phyloP scores from a whole-genome alignment of 108 stramenopile species.

The Cyclotella kingstonii region DNA sequence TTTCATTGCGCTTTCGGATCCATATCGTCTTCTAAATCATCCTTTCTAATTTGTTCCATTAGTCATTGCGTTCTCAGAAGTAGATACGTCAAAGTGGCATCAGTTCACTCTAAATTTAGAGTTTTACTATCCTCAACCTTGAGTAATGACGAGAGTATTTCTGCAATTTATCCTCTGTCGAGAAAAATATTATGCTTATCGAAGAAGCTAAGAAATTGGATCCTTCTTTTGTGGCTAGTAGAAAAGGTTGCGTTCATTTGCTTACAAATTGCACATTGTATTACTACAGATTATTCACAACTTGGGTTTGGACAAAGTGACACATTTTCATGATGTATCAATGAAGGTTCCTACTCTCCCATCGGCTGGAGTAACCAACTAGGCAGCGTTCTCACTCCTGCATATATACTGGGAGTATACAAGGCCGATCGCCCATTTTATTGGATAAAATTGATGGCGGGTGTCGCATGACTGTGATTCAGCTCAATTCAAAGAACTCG shows the following conservation, averaged over 20 bases:
- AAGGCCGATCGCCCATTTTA: conserved; percentile 73
- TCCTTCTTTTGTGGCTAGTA: too few species aligned
- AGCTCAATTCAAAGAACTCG: conserved; percentile 20
- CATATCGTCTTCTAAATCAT: too few species aligned
- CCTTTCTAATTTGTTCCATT: too few species aligned
- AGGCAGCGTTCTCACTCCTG: conserved; percentile 57
- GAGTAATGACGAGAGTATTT: too few species aligned
- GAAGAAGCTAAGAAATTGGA: conserved; percentile 23
- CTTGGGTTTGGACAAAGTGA: neutral
- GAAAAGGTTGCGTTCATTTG: neutral
- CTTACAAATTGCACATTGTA: neutral
- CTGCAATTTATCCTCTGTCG: conserved; percentile 13
- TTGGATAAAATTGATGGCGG: conserved; percentile 83
- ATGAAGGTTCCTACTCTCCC: too few species aligned
- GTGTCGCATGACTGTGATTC: conserved; percentile 72
- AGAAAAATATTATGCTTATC: conserved; percentile 10
- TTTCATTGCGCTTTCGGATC: too few species aligned
- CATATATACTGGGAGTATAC: conserved; percentile 59
- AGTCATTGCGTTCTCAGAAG: too few species aligned
- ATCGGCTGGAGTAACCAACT: conserved; percentile 47
- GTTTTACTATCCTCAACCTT: too few species aligned
- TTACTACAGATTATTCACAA: neutral
- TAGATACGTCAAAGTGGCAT: too few species aligned
- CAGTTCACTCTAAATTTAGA: too few species aligned
- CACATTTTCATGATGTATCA: neutral